Evolutionary conservation across 768 basidiomycete genomes (phyloP).

Genomic region (Auriscalpium microsporum): DNA sequence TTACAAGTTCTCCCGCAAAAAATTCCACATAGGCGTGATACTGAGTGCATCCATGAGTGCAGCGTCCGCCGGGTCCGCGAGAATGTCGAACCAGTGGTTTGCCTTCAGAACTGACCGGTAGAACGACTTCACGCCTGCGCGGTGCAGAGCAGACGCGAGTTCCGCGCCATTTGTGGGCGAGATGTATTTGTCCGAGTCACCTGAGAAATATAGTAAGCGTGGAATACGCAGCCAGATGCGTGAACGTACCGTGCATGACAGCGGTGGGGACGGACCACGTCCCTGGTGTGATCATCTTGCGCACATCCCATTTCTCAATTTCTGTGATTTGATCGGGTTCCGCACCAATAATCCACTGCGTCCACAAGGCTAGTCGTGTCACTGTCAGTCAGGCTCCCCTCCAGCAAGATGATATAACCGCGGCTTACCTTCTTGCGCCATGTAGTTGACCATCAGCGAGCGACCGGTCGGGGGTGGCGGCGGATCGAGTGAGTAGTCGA

Average conservation of each 20-base stretch:
- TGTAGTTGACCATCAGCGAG: not conserved
- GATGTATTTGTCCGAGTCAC: not conserved
- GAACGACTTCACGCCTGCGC: not conserved
- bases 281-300: not conserved
- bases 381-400: not conserved
- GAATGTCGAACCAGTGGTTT: not conserved
- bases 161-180: not conserved
- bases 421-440: not conserved
- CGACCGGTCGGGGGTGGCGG: not conserved
- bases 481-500: not conserved
- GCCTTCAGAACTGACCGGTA: not conserved
- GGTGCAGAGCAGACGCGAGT: not conserved
- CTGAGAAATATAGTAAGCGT: not conserved
- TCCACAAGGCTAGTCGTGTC: not conserved
- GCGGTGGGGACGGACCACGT: not conserved
- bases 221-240: not conserved
- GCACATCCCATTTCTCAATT: not conserved
- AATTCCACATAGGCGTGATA: not conserved
- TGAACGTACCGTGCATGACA: not conserved
- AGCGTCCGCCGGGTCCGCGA: not conserved
- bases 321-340: not conserved
- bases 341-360: not conserved
- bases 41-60: not conserved
- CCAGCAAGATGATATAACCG: not conserved
- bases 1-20: not conserved